These are phyloP conservation scores for Candida fluviatilis DNA, from an alignment of 805 yeast genomes.

Conservation along the genomic window DNA sequence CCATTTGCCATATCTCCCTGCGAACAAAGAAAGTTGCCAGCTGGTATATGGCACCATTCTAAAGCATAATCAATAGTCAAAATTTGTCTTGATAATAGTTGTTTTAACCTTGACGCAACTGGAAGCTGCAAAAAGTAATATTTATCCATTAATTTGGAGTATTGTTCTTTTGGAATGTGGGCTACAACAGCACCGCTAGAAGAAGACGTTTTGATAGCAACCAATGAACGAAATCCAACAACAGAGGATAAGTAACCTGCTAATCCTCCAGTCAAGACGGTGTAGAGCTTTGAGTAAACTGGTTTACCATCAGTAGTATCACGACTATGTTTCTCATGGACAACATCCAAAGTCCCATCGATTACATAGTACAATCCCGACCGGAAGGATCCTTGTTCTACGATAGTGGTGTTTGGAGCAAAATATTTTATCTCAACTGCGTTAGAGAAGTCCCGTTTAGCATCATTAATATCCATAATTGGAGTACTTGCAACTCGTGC, in stretches of 20 bases:
- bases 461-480: slow-evolving; percentile 13
- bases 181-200: slow-evolving; percentile 62
- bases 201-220: slow-evolving; percentile 57
- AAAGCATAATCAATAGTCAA: slow-evolving; percentile 82
- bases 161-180: slow-evolving; percentile 55
- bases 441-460: slow-evolving; percentile 57
- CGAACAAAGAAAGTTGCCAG: slow-evolving; percentile 74
- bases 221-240: slow-evolving; percentile 76
- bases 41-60: slow-evolving; percentile 91
- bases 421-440: slow-evolving; percentile 52
- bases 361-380: slow-evolving; percentile 79
- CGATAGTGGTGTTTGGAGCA: slow-evolving; percentile 51
- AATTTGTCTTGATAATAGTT: slow-evolving; percentile 62
- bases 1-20: slow-evolving; percentile 91
- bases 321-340: slow-evolving; percentile 20
- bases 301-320: slow-evolving; percentile 6
- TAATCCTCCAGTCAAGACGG: slow-evolving; percentile 70
- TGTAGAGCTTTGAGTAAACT: slow-evolving; percentile 36
- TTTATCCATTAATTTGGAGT: slow-evolving; percentile 67
- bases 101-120: slow-evolving; percentile 68
- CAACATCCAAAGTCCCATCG: slow-evolving; percentile 71
- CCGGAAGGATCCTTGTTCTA: slow-evolving; percentile 60
- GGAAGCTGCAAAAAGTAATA: slow-evolving; percentile 73
- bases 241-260: slow-evolving; percentile 85
- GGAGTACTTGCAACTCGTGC: background rate